Evolutionary conservation across 768 basidiomycete genomes (phyloP).

Genomic region (Agaricus sinodeliciosus): DNA sequence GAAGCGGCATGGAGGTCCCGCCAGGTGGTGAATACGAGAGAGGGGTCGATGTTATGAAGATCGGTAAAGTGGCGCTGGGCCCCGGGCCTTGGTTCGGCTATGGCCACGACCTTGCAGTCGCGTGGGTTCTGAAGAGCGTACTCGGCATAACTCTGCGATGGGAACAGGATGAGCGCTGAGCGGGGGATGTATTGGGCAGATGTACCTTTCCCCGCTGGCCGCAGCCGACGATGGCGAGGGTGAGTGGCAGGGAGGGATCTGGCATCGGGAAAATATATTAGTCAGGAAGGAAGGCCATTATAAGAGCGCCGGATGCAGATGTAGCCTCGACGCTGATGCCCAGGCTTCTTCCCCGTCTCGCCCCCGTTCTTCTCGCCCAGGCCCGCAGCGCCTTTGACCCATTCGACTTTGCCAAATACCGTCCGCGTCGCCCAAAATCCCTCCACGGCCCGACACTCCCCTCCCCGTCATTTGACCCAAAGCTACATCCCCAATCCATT

Average conservation of each 20-base stretch:
- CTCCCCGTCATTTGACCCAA: constrained; percentile 38
- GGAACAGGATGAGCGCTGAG: not conserved
- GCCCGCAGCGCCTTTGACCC: constrained; percentile 17
- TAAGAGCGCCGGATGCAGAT: not conserved
- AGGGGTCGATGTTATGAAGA: constrained; percentile 53
- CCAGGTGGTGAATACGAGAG: constrained; percentile 68
- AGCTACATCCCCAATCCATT: constrained; percentile 47
- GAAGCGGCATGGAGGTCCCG: constrained; percentile 65
- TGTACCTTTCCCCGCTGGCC: constrained; percentile 74
- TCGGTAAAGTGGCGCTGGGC: constrained; percentile 54
- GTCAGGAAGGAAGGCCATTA: constrained; percentile 26
- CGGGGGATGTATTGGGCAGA: not conserved
- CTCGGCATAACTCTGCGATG: constrained; percentile 47
- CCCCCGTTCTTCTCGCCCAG: constrained; percentile 30
- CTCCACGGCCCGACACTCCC: constrained; percentile 27
- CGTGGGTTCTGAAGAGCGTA: constrained; percentile 59
- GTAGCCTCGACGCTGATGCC: constrained; percentile 52
- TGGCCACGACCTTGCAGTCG: constrained; percentile 71
- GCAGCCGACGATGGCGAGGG: constrained; percentile 74
- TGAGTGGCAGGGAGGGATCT: constrained; percentile 39
- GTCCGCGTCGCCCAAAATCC: constrained; percentile 22
- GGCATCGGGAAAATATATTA: constrained; percentile 29
- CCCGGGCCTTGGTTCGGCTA: constrained; percentile 75
- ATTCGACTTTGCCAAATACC: constrained; percentile 16
- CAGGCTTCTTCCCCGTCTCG: constrained; percentile 64